A percentile compares a stretch with the other conserved stretches of the same genome.
phyloP scores from a whole-genome alignment of 345 rosid species.

The Schrenkiella parvula region DNA sequence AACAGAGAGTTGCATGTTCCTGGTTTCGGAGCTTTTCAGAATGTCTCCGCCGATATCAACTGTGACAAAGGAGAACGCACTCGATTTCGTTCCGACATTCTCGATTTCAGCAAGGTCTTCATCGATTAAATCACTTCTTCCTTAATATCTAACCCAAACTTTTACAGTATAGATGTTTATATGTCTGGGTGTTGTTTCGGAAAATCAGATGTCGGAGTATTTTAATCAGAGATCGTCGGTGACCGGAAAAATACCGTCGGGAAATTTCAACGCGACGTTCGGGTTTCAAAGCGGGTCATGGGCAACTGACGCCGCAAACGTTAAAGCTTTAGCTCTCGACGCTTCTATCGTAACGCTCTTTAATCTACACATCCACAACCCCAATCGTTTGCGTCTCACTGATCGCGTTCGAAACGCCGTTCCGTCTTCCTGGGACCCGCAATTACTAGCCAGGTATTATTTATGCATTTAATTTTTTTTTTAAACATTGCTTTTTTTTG shows the following conservation, averaged over 20 bases:
- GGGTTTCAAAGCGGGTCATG: slow-evolving; percentile 65
- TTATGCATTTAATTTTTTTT: background rate
- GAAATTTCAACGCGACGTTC: slow-evolving; percentile 71
- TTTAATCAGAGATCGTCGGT: slow-evolving; percentile 60
- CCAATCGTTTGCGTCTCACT: slow-evolving; percentile 63
- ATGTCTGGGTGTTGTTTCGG: background rate
- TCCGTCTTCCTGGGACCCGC: slow-evolving; percentile 83
- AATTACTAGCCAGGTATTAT: slow-evolving; percentile 57
- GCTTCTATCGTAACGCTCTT: slow-evolving; percentile 58
- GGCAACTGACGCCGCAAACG: slow-evolving; percentile 70
- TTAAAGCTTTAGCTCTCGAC: slow-evolving; percentile 64
- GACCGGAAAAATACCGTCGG: slow-evolving; percentile 81
- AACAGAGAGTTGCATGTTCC: slow-evolving; percentile 53
- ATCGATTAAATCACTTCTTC: background rate
- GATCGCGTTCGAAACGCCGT: slow-evolving; percentile 62
- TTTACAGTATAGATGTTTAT: background rate
- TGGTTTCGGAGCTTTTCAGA: slow-evolving; percentile 50
- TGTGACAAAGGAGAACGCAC: slow-evolving; percentile 88
- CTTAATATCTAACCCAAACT: background rate
- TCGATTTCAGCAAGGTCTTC: slow-evolving; percentile 74
- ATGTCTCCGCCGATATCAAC: slow-evolving; percentile 63
- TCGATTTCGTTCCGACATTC: slow-evolving; percentile 78
- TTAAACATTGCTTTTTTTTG: background rate
- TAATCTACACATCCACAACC: slow-evolving; percentile 59
- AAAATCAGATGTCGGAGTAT: slow-evolving; percentile 73